Percentiles rank a stretch among this genome's conserved stretches.
phyloP scores from a whole-genome alignment of 495 filamentous ascomycete genomes.

The Tuber calosporum region DNA sequence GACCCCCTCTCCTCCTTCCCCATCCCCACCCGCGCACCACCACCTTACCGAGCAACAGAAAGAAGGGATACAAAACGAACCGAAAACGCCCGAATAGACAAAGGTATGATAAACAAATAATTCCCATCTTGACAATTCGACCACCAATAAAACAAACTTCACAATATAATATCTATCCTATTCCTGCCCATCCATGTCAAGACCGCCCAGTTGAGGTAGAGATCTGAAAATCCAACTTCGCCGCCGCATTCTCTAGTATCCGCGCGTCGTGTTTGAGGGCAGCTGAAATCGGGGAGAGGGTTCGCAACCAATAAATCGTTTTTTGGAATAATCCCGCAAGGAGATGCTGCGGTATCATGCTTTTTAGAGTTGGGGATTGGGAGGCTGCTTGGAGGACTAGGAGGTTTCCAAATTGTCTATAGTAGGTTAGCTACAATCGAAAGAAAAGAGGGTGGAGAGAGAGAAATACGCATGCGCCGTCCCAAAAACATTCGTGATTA shows the following conservation, averaged over 20 bases:
- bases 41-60: neutral
- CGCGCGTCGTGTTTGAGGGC: constrained; percentile 32
- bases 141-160: neutral
- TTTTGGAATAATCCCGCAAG: constrained; percentile 33
- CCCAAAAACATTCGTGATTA: constrained; percentile 90
- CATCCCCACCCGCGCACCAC: neutral
- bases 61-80: neutral
- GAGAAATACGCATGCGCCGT: constrained; percentile 82
- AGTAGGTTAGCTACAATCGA: constrained; percentile 11
- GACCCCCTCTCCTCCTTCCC: neutral
- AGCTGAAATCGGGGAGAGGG: constrained; percentile 37
- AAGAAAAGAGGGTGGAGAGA: constrained; percentile 7
- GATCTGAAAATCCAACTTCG: constrained; percentile 29
- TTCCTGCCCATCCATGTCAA: neutral
- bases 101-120: constrained; percentile 5
- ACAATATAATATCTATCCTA: neutral
- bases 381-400: constrained; percentile 77
- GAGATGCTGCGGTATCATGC: constrained; percentile 25
- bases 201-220: neutral
- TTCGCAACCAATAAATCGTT: constrained; percentile 37
- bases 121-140: neutral
- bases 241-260: constrained; percentile 36
- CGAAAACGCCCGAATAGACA: neutral
- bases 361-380: constrained; percentile 35
- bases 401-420: constrained; percentile 94